Conservation (phyloP, 2,329 filamentous ascomycete genomes). For the Pseudogymnoascus sp. region DNA sequence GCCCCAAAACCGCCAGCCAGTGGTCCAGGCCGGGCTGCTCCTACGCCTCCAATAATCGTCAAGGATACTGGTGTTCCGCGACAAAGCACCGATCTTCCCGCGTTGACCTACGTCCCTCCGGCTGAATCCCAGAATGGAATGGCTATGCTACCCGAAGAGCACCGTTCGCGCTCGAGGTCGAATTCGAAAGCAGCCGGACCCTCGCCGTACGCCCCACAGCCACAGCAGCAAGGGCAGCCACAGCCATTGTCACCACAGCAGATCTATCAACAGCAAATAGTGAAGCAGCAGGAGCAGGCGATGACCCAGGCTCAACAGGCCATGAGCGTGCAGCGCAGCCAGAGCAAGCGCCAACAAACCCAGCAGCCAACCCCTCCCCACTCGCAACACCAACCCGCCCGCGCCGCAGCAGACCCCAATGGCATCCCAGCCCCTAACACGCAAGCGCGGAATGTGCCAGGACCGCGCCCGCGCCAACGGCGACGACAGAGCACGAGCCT, state of each 20-base stretch:
- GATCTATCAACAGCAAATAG: slow-evolving; percentile 54
- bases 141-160: slow-evolving; percentile 57
- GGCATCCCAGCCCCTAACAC: slow-evolving; percentile 32
- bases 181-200: slow-evolving; percentile 57
- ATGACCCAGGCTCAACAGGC: slow-evolving; percentile 74
- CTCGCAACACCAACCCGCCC: slow-evolving; percentile 44
- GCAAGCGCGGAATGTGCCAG: slow-evolving; percentile 38
- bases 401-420: slow-evolving; percentile 31
- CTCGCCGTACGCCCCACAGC: slow-evolving; percentile 43
- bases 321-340: slow-evolving; percentile 63
- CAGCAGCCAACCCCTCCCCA: slow-evolving; percentile 45
- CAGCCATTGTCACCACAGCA: slow-evolving; percentile 28
- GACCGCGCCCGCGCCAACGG: slow-evolving; percentile 68
- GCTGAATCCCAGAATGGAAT: slow-evolving; percentile 19
- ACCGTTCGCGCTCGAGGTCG: slow-evolving; percentile 60
- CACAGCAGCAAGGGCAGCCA: slow-evolving; percentile 25
- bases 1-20: slow-evolving; percentile 78
- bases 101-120: slow-evolving; percentile 28
- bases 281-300: slow-evolving; percentile 80
- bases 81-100: slow-evolving; percentile 47
- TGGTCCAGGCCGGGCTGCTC: slow-evolving; percentile 49
- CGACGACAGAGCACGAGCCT: slow-evolving; percentile 72
- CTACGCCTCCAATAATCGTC: slow-evolving; percentile 48
- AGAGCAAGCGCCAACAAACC: slow-evolving; percentile 62
- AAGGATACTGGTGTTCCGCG: slow-evolving; percentile 60